A percentile compares a stretch with the other conserved stretches of the same genome.
phyloP scores from a whole-genome alignment of 345 rosid genomes.

The Barbarea vulgaris region DNA sequence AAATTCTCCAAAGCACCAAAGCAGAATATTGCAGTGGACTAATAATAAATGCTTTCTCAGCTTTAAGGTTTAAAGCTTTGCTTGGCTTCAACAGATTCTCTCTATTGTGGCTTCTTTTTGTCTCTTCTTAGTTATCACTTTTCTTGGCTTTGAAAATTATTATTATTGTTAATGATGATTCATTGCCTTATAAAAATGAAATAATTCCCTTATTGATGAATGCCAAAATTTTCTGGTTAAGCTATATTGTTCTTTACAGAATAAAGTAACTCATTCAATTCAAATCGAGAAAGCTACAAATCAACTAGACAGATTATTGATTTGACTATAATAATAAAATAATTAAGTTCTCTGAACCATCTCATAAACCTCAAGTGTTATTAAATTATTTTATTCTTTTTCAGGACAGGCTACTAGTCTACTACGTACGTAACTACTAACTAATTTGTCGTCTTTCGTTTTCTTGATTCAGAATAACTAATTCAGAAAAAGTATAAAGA shows the following conservation, averaged over 20 bases:
- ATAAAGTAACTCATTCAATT: conserved; percentile 9
- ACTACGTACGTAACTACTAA: not conserved
- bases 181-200: not conserved
- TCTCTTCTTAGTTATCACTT: not conserved
- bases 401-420: not conserved
- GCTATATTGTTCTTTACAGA: conserved; percentile 22
- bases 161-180: conserved; percentile 8
- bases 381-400: not conserved
- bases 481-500: not conserved
- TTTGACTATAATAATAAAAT: not conserved
- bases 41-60: conserved; percentile 11
- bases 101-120: conserved; percentile 1
- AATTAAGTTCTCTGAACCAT: not conserved
- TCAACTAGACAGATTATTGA: conserved; percentile 12
- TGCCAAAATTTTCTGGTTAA: conserved; percentile 11
- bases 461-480: not conserved
- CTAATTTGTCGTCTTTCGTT: not conserved
- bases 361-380: not conserved
- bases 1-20: conserved; percentile 34
- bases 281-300: conserved; percentile 28
- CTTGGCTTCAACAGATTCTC: conserved; percentile 32
- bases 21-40: conserved; percentile 22
- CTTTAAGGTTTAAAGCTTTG: conserved; percentile 26
- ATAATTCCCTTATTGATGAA: not conserved
- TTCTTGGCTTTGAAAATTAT: conserved; percentile 12